Conservation (phyloP, 495 filamentous ascomycete genomes). For the Xylaria longipes region DNA sequence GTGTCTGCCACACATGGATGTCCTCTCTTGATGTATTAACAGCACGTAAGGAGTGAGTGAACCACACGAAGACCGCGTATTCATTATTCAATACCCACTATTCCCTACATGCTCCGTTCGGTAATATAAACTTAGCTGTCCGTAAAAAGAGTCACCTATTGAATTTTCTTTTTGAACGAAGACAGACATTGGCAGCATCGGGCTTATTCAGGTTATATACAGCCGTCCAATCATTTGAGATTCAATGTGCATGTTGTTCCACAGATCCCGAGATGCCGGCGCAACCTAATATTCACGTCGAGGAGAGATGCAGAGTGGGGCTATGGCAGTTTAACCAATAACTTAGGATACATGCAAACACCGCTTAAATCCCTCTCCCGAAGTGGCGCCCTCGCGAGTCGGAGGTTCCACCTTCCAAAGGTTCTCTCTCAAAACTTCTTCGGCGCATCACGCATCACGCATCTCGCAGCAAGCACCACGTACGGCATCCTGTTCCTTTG, state of each 20-base stretch:
- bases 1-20: slow-evolving; percentile 33
- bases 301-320: neutral
- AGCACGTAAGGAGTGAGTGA: slow-evolving; percentile 28
- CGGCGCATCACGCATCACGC: slow-evolving; percentile 24
- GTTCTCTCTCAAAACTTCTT: slow-evolving; percentile 29
- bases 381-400: slow-evolving; percentile 4
- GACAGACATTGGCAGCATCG: neutral
- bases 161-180: neutral
- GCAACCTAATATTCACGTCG: neutral
- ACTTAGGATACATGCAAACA: slow-evolving; percentile 19
- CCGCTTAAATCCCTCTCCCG: neutral
- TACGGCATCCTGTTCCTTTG: slow-evolving; percentile 1
- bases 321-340: slow-evolving; percentile 2
- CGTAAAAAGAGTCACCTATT: neutral
- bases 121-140: neutral
- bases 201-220: neutral
- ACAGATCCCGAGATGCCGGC: slow-evolving; percentile 1
- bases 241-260: neutral
- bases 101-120: slow-evolving; percentile 9
- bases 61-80: slow-evolving; percentile 24
- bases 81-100: slow-evolving; percentile 27
- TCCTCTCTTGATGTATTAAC: slow-evolving; percentile 32
- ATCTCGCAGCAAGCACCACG: slow-evolving; percentile 10
- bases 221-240: neutral
- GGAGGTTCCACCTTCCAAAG: slow-evolving; percentile 13